Evolutionary conservation across 2,329 filamentous ascomycete genomes (phyloP).

Genomic region (Xylaria sp.): DNA sequence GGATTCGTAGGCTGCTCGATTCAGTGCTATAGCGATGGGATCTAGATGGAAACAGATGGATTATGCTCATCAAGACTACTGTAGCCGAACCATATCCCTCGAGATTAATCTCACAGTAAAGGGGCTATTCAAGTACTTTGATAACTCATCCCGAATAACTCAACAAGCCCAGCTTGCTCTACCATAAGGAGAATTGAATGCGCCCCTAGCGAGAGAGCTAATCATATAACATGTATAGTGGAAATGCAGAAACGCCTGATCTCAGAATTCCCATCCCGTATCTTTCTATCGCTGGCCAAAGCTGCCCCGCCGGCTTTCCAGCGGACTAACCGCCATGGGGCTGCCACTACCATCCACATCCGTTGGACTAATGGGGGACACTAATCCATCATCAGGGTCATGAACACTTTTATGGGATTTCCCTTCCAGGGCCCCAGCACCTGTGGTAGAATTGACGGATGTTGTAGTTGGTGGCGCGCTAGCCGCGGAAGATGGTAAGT

Average conservation of each 20-base stretch:
- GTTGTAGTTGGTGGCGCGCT: neutral
- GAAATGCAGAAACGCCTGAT: too few species aligned
- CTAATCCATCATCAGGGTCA: conserved; percentile 20
- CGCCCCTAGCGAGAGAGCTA: neutral
- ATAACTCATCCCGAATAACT: neutral
- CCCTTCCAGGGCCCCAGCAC: too few species aligned
- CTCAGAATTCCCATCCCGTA: too few species aligned
- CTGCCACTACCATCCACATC: conserved; percentile 17
- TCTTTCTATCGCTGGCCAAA: conserved; percentile 7
- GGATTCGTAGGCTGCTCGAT: too few species aligned
- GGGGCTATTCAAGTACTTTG: neutral
- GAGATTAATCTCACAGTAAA: neutral
- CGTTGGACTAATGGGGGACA: conserved; percentile 32
- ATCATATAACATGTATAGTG: too few species aligned
- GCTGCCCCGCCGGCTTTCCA: conserved; percentile 31
- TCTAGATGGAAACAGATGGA: neutral
- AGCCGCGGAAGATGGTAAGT: neutral
- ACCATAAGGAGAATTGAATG: neutral
- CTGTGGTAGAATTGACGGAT: neutral
- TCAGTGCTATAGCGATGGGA: too few species aligned
- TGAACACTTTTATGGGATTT: too few species aligned
- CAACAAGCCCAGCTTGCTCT: neutral
- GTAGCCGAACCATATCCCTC: neutral
- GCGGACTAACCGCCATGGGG: conserved; percentile 32
- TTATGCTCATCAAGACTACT: neutral